Percentiles rank a stretch among this genome's conserved stretches.
Conservation (phyloP, 2,329 filamentous ascomycete species). For the Penicillium sumatraense region DNA sequence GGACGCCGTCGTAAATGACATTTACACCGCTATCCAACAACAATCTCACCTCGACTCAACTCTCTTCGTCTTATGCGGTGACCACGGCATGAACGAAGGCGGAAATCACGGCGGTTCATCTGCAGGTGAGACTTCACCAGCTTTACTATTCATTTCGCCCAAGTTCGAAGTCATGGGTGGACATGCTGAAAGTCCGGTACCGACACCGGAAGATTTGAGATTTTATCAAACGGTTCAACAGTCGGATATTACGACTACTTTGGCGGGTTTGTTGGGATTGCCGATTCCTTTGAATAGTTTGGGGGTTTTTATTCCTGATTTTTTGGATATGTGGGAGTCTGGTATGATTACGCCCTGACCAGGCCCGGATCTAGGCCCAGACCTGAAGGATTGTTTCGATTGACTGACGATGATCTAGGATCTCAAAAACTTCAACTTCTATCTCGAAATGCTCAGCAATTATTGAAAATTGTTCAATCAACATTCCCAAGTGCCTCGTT, state of each 20-base stretch:
- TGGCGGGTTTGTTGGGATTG: conserved; percentile 84
- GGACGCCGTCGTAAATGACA: conserved; percentile 77
- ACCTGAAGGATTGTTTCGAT: no score
- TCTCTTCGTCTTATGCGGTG: conserved; percentile 83
- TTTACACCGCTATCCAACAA: conserved; percentile 76
- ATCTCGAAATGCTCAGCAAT: conserved; percentile 77
- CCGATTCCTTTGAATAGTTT: conserved; percentile 89
- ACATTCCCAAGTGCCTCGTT: conserved; percentile 67
- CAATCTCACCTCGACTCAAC: conserved; percentile 75
- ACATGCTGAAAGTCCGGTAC: conserved; percentile 57
- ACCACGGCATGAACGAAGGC: conserved; percentile 99
- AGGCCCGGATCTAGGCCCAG: no score
- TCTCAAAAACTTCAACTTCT: conserved; percentile 69
- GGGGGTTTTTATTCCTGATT: conserved; percentile 79
- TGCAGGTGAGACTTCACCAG: conserved; percentile 90
- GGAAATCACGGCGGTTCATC: conserved; percentile 96
- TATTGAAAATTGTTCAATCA: conserved; percentile 75
- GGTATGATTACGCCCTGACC: conserved; percentile 54
- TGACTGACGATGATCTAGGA: conserved; percentile 27
- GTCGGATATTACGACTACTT: conserved; percentile 87
- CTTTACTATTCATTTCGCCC: conserved; percentile 87
- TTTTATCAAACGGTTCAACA: conserved; percentile 90
- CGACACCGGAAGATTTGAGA: conserved; percentile 71
- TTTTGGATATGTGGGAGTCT: conserved; percentile 75
- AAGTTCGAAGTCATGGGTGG: conserved; percentile 67